phyloP scores from a whole-genome alignment of 2,329 filamentous ascomycete species.

The Venturia effusa region DNA sequence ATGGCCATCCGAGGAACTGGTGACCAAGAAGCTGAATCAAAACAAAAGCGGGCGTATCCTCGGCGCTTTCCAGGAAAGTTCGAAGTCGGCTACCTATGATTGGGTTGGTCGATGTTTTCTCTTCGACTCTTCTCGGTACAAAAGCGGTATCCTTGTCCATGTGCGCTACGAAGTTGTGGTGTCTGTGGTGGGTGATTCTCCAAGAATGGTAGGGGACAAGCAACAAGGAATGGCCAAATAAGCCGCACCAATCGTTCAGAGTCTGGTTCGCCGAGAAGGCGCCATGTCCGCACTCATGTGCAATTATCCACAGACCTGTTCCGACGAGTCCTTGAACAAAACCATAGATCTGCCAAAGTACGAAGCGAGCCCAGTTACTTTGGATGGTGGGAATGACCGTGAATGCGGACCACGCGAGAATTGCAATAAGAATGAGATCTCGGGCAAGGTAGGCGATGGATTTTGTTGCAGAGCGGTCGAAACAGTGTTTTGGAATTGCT shows the following conservation, averaged over 20 bases:
- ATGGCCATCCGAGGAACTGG: conserved; percentile 54
- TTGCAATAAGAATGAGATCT: conserved; percentile 40
- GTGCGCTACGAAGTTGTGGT: conserved; percentile 59
- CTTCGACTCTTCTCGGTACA: conserved; percentile 19
- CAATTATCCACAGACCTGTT: conserved; percentile 60
- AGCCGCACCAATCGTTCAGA: conserved; percentile 53
- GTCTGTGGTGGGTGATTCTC: conserved; percentile 59
- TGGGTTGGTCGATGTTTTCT: background rate
- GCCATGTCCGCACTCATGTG: conserved; percentile 61
- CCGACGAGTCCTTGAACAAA: conserved; percentile 55
- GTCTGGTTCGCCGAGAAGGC: conserved; percentile 47
- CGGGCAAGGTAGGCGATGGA: conserved; percentile 41
- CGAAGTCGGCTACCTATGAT: background rate
- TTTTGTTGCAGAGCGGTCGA: conserved; percentile 40
- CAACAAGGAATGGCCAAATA: conserved; percentile 52
- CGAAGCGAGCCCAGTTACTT: conserved; percentile 21
- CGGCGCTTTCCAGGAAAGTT: conserved; percentile 30
- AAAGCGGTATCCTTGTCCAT: conserved; percentile 49
- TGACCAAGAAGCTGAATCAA: conserved; percentile 46
- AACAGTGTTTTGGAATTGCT: conserved; percentile 52
- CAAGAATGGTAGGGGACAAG: conserved; percentile 63
- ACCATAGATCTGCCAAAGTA: conserved; percentile 46
- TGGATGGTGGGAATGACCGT: conserved; percentile 42
- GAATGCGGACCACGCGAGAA: conserved; percentile 34
- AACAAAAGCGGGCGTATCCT: conserved; percentile 51